Evolutionary conservation across 2,329 filamentous ascomycete species (phyloP), one percentile per base, ranked within the genome.

Genomic region (Teratosphaeria destructans): DNA sequence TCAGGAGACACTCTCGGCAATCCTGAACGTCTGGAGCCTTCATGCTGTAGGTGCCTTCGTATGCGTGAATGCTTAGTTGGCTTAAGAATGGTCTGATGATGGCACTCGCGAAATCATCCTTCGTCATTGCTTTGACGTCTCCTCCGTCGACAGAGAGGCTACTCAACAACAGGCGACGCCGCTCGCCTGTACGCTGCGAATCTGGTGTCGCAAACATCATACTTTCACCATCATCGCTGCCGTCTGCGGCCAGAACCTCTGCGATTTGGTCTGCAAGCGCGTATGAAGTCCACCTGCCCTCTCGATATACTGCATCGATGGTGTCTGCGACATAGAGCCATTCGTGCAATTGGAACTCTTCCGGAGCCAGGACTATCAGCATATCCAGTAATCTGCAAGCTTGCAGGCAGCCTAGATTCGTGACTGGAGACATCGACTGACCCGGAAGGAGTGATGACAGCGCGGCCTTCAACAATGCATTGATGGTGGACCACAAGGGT

Each of bases 271-370:
- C 94, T 0, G 89, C 87, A 5, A 97, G 81, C 2, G 90, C 90
- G 2, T 88, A 78, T 1, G 90, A 82, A 61, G 85, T 81, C 75
- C 86, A 87, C 57, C 79, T 77, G 14, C 84, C 76, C 0, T 90
- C 86, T 12, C 89, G 85, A 74, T 99, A 95, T 37, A 99, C 89
- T 1, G 94, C 92, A 68, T 99, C 94, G 64, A 96, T 92, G 14
- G 93, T 97, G 74, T 99, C 94, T 1, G 91, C 95, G 59, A 99
- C 86, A 73, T 96, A 99, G 3, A 97, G 83, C 94, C 94, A 99
- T 77, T 96, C 90, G 68, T 95, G 88, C n/a, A 97, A 82, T 73
- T 97, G 94, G 75, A 97, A 99, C 72, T 99, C 94, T 66, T 99
- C 94, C 0, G 92, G 93, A 4, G 89, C 87, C 7, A 92, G 80